Conservation (phyloP, 1,139 yeast species). For the Pneumocystis canis region DNA sequence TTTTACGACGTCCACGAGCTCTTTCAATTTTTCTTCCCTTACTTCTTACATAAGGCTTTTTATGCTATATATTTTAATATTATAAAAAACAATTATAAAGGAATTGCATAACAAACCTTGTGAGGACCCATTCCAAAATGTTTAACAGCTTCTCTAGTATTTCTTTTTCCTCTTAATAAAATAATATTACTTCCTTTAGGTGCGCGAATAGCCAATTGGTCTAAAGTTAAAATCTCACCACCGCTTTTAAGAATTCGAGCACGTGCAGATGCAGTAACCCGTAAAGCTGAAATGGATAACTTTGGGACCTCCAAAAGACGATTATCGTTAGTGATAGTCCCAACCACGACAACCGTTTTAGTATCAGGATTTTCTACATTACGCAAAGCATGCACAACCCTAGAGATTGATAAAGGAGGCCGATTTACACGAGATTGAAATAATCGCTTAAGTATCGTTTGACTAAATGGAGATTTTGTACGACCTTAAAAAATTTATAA, state of each 20-base stretch:
- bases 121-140: constrained; percentile 99
- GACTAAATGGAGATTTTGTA: constrained; percentile 95
- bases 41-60: constrained; percentile 97
- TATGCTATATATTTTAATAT: constrained; percentile 31
- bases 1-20: constrained; percentile 99
- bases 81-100: background rate
- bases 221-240: constrained; percentile 98
- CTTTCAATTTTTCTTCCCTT: constrained; percentile 99
- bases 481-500: constrained; percentile 30
- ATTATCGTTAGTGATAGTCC: constrained; percentile 97
- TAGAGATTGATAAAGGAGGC: constrained; percentile 96
- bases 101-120: constrained; percentile 29
- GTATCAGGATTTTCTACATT: constrained; percentile 46
- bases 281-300: constrained; percentile 95
- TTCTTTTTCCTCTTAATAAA: constrained; percentile 97
- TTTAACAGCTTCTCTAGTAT: constrained; percentile 97
- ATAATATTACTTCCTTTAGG: constrained; percentile 99
- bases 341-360: constrained; percentile 95
- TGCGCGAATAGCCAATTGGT: constrained; percentile 97
- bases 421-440: constrained; percentile 97
- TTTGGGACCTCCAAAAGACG: constrained; percentile 91
- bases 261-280: constrained; percentile 98
- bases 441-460: constrained; percentile 82
- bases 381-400: constrained; percentile 70
- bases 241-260: constrained; percentile 96